phyloP scores from a whole-genome alignment of 345 rosid species.

The Citropsis articulata region DNA sequence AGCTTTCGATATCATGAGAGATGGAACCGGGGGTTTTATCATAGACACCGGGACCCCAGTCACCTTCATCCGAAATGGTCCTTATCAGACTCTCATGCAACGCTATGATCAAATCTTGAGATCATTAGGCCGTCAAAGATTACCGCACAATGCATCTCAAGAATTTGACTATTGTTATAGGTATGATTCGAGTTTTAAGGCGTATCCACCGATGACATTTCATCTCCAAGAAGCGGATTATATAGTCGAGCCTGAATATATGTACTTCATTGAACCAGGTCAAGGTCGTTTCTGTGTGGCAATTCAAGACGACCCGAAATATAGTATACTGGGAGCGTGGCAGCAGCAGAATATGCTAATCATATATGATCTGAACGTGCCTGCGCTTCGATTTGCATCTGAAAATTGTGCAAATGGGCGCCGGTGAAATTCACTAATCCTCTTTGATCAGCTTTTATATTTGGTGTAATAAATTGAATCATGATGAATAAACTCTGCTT shows the following conservation, averaged over 20 bases:
- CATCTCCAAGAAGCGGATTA: slow-evolving; percentile 16
- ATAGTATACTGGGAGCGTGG: slow-evolving; percentile 12
- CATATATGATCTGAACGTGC: background rate
- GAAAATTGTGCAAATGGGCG: background rate
- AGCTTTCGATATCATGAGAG: background rate
- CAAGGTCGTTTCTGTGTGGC: slow-evolving; percentile 5
- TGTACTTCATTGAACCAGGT: background rate
- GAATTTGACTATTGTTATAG: slow-evolving; percentile 7
- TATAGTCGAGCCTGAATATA: background rate
- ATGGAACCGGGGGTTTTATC: slow-evolving; percentile 1
- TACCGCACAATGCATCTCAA: background rate
- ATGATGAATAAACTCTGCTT: no score
- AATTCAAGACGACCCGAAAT: background rate
- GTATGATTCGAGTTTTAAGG: slow-evolving; percentile 3
- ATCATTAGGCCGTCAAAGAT: background rate
- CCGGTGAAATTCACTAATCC: no score
- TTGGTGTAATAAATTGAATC: no score
- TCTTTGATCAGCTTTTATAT: no score
- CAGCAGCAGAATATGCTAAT: slow-evolving; percentile 11
- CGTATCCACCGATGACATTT: slow-evolving; percentile 10
- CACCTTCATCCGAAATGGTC: background rate
- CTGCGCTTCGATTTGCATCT: background rate
- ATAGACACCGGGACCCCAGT: background rate
- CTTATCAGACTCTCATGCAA: slow-evolving; percentile 3
- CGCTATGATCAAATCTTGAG: background rate